Conservation (phyloP, 2,329 filamentous ascomycete genomes). For the Fusarium sambucinum region DNA sequence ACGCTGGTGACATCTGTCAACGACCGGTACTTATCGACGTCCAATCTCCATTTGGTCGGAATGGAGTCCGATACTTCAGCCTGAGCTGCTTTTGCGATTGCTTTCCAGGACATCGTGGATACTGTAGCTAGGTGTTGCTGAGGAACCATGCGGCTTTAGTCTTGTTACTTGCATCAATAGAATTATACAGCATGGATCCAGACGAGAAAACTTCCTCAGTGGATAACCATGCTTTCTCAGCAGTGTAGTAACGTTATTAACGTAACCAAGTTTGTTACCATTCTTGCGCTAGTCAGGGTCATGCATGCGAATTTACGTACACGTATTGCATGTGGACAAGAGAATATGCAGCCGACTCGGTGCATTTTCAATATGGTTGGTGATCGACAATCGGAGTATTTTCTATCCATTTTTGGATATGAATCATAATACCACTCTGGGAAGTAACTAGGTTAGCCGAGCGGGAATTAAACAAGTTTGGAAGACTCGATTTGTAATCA, state of each 20-base stretch:
- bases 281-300: neutral
- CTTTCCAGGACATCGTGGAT: neutral
- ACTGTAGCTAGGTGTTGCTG: neutral
- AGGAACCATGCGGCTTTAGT: neutral
- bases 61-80: neutral
- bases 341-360: neutral
- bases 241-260: neutral
- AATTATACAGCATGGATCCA: neutral
- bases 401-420: neutral
- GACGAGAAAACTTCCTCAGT: neutral
- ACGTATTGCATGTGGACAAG: neutral
- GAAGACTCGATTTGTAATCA: neutral
- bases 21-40: neutral
- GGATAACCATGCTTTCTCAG: neutral
- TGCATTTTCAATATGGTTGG: neutral
- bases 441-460: neutral
- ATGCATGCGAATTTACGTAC: neutral
- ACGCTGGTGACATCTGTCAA: conserved; percentile 10
- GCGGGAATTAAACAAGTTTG: neutral
- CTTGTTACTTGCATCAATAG: too few species aligned
- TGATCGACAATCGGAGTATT: conserved; percentile 3
- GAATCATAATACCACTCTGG: neutral
- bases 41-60: neutral
- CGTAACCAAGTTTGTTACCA: neutral
- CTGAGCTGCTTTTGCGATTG: conserved; percentile 13